Conservation (phyloP, 2,329 filamentous ascomycete species). For the Pleoardoris graminearum region DNA sequence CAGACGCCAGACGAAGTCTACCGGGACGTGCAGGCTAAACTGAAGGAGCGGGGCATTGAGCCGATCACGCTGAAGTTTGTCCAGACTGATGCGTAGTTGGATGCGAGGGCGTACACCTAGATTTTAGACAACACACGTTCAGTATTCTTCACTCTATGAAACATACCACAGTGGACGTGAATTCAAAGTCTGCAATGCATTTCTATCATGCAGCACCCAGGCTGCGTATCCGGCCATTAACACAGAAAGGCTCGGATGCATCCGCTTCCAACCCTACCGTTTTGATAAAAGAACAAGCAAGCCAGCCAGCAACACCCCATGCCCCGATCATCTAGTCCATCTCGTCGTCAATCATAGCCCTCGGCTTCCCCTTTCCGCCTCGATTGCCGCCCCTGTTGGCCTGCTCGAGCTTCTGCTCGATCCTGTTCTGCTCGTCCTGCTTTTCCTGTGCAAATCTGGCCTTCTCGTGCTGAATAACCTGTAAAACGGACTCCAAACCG, state of each 20-base stretch:
- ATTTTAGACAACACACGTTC: not conserved
- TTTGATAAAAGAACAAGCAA: slow-evolving; percentile 24
- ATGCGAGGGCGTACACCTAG: not conserved
- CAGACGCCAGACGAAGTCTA: slow-evolving; percentile 68
- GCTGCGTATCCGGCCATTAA: slow-evolving; percentile 29
- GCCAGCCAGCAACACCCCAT: slow-evolving; percentile 13
- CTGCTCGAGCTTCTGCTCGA: slow-evolving; percentile 65
- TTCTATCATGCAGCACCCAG: slow-evolving; percentile 39
- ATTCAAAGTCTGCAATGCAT: slow-evolving; percentile 24
- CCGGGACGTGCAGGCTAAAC: slow-evolving; percentile 50
- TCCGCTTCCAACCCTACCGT: slow-evolving; percentile 27
- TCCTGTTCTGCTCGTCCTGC: slow-evolving; percentile 74
- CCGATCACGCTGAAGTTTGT: slow-evolving; percentile 37
- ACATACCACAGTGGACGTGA: not conserved
- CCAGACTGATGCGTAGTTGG: slow-evolving; percentile 13
- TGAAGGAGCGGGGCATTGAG: slow-evolving; percentile 41
- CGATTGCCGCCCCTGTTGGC: slow-evolving; percentile 28
- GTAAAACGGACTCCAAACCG: slow-evolving; percentile 76
- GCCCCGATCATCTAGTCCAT: slow-evolving; percentile 32
- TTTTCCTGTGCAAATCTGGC: slow-evolving; percentile 74
- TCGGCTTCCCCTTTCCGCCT: slow-evolving; percentile 29
- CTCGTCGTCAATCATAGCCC: slow-evolving; percentile 41
- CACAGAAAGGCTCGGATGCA: slow-evolving; percentile 35
- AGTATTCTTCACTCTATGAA: not conserved
- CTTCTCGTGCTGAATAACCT: slow-evolving; percentile 79